Evolutionary conservation across 2,329 filamentous ascomycete species (phyloP).

Genomic region (Exserohilum turcica): DNA sequence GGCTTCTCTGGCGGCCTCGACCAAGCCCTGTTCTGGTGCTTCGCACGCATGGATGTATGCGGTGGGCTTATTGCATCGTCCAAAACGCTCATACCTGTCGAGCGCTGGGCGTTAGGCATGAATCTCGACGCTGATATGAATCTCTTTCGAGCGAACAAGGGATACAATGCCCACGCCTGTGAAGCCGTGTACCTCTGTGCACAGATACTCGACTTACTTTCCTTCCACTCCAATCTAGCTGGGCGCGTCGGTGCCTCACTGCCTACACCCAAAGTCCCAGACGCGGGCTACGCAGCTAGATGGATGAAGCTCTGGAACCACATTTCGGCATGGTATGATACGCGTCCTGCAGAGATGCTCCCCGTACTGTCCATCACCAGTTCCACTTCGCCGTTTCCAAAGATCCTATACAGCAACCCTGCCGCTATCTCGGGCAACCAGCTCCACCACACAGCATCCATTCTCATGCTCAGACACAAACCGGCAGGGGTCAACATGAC

Average conservation of each 20-base stretch:
- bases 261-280: not conserved
- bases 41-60: conserved; percentile 63
- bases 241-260: conserved; percentile 19
- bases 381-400: conserved; percentile 16
- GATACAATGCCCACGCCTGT: conserved; percentile 63
- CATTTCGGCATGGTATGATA: conserved; percentile 40
- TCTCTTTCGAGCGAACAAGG: conserved; percentile 47
- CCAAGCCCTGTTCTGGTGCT: conserved; percentile 64
- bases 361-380: conserved; percentile 11
- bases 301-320: conserved; percentile 43
- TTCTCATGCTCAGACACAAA: conserved; percentile 26
- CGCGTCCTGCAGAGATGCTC: conserved; percentile 31
- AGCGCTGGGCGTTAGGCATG: conserved; percentile 55
- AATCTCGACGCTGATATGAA: conserved; percentile 45
- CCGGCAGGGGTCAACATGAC: conserved; percentile 26
- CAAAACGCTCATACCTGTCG: conserved; percentile 56
- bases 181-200: conserved; percentile 63
- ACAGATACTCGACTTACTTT: conserved; percentile 47
- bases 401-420: conserved; percentile 21
- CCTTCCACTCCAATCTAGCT: conserved; percentile 25
- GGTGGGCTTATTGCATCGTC: conserved; percentile 61
- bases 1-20: conserved; percentile 58
- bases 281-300: conserved; percentile 7
- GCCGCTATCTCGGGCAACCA: conserved; percentile 24
- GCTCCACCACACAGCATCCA: conserved; percentile 22